These are phyloP conservation scores for Fraxinus velutina DNA, from an alignment of 305 asterid genomes.

Conservation along the genomic window DNA sequence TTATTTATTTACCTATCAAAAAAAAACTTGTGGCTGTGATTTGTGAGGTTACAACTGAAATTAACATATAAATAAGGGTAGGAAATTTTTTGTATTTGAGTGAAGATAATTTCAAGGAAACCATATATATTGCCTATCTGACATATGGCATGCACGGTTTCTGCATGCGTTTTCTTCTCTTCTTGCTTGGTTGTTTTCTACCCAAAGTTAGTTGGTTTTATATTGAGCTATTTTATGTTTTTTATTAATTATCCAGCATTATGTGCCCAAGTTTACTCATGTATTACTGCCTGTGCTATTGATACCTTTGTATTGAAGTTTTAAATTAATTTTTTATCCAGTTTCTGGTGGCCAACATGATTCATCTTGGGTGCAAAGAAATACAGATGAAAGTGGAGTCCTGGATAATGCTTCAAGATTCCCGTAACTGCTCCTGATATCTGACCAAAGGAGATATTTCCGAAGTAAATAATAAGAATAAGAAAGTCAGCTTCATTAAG, in stretches of 20 bases:
- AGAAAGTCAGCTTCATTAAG: constrained; percentile 28
- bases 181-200: neutral
- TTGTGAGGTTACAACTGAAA: neutral
- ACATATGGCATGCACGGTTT: neutral
- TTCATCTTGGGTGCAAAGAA: constrained; percentile 34
- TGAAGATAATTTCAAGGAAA: neutral
- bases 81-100: neutral
- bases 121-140: neutral
- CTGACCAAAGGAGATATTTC: constrained; percentile 32
- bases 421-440: constrained; percentile 30
- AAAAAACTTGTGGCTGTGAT: too few relatives aligned
- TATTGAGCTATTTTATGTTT: neutral
- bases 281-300: neutral
- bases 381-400: constrained; percentile 33
- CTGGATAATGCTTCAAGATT: constrained; percentile 26
- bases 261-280: neutral
- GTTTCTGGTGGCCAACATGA: constrained; percentile 39
- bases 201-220: neutral
- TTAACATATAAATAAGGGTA: neutral
- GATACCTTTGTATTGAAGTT: neutral
- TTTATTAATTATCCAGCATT: neutral
- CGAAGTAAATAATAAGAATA: constrained; percentile 29
- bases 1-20: too few relatives aligned
- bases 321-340: constrained; percentile 13
- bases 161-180: neutral